Evolutionary conservation across 176 grass and related monocot species (phyloP), one percentile per base, ranked within the genome.

Genomic region (Phoenix dactylifera): DNA sequence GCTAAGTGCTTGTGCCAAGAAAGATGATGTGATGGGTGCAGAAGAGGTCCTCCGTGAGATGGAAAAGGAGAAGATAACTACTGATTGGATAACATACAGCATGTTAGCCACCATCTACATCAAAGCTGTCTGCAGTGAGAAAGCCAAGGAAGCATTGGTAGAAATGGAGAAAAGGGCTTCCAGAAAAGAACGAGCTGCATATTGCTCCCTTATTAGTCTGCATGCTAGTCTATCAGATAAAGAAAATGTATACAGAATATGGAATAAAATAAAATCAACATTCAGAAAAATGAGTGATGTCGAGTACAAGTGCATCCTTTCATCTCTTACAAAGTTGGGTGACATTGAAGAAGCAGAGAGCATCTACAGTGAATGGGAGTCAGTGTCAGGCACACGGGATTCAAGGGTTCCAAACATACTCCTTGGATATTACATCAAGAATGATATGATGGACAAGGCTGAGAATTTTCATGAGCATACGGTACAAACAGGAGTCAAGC

Each of bases 81-180:
- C 86, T 66, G 78, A 90, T 51, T 87, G 91, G 86, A 79, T 90
- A 72, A 90, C 87, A 2, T 97, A 82, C 29, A 97, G 87, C 61
- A 62, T 82, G 63, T 62, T 97, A 53, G 64, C 80, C 1, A 90
- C 67, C 70, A 78, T 97, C 4, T 96, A 88, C 52, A 85, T 88
- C 51, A 88, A 82, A 15, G 69, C 69, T 0, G 75, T 71, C 5
- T 67, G 61, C 59, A 75, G 75, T 77, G 82, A 71, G 6, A 70
- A 88, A 70, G 83, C 64, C 18, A 65, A 69, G 63, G 55, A 96
- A 16, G 77, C 77, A 0, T 72, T 91, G 24, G 48, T 64, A 24
- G 72, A 88, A 62, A 97, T 88, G 87, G 86, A 90, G 71, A 90
- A 77, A 82, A 78, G 64, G 64, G 76, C 74, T 28, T 87, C 68